Conservation (phyloP, 805 yeast species). For the Wickerhamomyces xylosicus region DNA sequence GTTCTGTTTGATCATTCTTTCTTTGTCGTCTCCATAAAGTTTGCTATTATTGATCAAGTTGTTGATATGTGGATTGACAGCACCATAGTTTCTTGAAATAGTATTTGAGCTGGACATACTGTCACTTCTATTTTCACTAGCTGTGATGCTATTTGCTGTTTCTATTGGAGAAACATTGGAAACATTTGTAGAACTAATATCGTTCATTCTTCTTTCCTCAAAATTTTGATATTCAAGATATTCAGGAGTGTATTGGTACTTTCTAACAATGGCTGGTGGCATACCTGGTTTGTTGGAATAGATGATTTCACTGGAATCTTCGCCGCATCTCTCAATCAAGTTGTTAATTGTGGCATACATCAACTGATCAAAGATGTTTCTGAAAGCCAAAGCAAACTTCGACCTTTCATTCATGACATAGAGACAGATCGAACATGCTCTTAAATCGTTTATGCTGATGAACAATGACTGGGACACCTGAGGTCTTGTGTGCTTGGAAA, state of each 20-base stretch:
- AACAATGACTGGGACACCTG: constrained; percentile 42
- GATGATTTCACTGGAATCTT: constrained; percentile 48
- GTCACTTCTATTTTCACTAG: background rate
- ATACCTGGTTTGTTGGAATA: constrained; percentile 36
- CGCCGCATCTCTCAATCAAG: constrained; percentile 51
- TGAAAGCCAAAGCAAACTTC: constrained; percentile 46
- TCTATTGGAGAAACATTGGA: background rate
- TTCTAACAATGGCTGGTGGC: constrained; percentile 51
- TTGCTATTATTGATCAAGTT: background rate
- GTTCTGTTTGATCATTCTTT: constrained; percentile 36
- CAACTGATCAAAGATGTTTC: constrained; percentile 60
- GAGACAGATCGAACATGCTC: constrained; percentile 55
- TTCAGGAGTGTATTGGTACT: constrained; percentile 17
- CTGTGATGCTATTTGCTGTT: background rate
- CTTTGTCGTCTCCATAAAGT: constrained; percentile 29
- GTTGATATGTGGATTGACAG: background rate
- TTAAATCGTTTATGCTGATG: constrained; percentile 48
- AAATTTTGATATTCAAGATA: constrained; percentile 14
- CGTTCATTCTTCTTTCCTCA: constrained; percentile 11
- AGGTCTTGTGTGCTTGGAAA: constrained; percentile 51
- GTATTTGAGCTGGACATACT: no score
- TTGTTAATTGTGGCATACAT: constrained; percentile 58
- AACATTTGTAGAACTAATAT: constrained; percentile 16
- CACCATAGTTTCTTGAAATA: background rate
- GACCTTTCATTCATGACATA: constrained; percentile 62